These are phyloP conservation scores for Scedosporium boydii DNA, from an alignment of 2,329 filamentous ascomycete genomes.

Conservation along the genomic window DNA sequence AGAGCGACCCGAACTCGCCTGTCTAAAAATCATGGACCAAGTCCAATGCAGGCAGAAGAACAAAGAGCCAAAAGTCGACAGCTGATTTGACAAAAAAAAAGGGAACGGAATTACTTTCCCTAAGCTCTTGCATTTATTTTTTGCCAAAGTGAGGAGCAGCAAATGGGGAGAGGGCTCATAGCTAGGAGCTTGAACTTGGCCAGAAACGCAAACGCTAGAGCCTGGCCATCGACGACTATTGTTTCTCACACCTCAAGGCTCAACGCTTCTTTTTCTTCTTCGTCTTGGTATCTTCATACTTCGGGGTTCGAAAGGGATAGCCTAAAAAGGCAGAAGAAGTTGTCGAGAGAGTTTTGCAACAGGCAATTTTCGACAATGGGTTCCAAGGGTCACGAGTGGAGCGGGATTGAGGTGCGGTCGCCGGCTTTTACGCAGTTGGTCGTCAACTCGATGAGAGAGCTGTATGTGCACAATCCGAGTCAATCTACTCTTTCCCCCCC, in stretches of 20 bases:
- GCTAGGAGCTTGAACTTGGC: no score
- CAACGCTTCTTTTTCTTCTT: no score
- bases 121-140: not conserved
- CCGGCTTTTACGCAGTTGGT: constrained; percentile 46
- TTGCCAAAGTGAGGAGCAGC: not conserved
- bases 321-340: not conserved
- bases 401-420: constrained; percentile 3
- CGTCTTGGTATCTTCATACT: not conserved
- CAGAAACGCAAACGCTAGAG: no score
- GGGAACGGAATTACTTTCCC: no score
- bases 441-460: constrained; percentile 66
- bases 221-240: no score
- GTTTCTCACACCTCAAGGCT: no score
- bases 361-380: constrained; percentile 1
- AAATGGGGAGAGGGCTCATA: no score
- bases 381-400: not conserved
- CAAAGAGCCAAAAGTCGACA: not conserved
- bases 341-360: not conserved
- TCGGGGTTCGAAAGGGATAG: not conserved
- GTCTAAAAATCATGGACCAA: not conserved
- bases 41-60: not conserved
- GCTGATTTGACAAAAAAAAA: not conserved
- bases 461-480: constrained; percentile 45
- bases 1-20: not conserved
- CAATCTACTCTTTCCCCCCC: not conserved